These are phyloP conservation scores for Camptophora hylomeconis DNA, from an alignment of 2,329 filamentous ascomycete species.

Conservation along the genomic window DNA sequence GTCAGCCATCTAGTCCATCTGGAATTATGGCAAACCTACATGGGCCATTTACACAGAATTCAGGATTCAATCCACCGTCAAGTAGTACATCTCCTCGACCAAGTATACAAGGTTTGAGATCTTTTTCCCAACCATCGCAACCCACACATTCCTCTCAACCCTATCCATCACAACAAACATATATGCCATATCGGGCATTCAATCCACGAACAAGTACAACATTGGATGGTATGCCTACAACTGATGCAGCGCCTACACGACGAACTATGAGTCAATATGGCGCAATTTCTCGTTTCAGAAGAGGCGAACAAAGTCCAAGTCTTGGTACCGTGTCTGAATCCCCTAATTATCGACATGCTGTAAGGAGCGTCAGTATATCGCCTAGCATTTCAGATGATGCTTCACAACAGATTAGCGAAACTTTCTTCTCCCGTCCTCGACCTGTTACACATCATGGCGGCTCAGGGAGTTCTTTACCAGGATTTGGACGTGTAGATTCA, in stretches of 20 bases:
- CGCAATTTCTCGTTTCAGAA: background rate
- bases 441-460: slow-evolving; percentile 10
- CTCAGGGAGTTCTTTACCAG: background rate
- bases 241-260: slow-evolving; percentile 1
- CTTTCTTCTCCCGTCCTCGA: slow-evolving; percentile 4
- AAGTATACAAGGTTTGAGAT: slow-evolving; percentile 3
- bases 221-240: slow-evolving; percentile 3
- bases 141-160: background rate
- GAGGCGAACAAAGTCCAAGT: too few species aligned
- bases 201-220: slow-evolving; percentile 2
- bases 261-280: slow-evolving; percentile 2
- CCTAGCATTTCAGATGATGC: slow-evolving; percentile 1
- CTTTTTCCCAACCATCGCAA: slow-evolving; percentile 1
- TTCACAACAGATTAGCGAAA: background rate
- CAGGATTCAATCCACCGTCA: too few species aligned
- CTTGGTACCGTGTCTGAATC: slow-evolving; percentile 2
- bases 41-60: too few species aligned
- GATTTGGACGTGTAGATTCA: slow-evolving; percentile 1
- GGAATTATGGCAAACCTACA: too few species aligned
- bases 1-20: slow-evolving; percentile 8
- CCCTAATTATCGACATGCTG: too few species aligned
- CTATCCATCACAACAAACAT: background rate
- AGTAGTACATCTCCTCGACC: slow-evolving; percentile 1
- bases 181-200: background rate
- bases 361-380: too few species aligned